Percentiles rank a stretch among this genome's conserved stretches.
Conservation (phyloP, 371 early-diverging fungal genomes). For the Coelomomyces lativittatus region DNA sequence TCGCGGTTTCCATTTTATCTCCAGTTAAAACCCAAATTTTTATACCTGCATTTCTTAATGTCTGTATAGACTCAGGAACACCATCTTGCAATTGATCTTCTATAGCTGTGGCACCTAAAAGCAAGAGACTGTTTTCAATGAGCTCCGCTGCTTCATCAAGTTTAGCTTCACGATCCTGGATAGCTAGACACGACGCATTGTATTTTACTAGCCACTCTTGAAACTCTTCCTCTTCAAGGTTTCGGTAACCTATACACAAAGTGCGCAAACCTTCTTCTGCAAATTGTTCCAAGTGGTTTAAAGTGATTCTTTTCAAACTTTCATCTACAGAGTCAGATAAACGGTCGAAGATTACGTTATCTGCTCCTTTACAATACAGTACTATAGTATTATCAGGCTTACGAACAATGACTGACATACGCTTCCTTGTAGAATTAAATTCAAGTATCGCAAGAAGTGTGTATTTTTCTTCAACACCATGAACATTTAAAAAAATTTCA, state of each 20-base stretch:
- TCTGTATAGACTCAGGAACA: constrained; percentile 63
- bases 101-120: constrained; percentile 77
- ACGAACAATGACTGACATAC: constrained; percentile 62
- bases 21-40: constrained; percentile 90
- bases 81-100: constrained; percentile 81
- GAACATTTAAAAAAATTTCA: constrained; percentile 38
- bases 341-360: constrained; percentile 68
- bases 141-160: constrained; percentile 48
- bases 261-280: constrained; percentile 76
- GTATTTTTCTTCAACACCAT: constrained; percentile 45
- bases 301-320: constrained; percentile 32
- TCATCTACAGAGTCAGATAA: constrained; percentile 40
- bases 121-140: constrained; percentile 50
- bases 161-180: constrained; percentile 51
- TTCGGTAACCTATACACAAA: constrained; percentile 56
- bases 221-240: constrained; percentile 53
- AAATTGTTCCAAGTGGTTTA: constrained; percentile 57
- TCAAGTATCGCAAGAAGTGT: constrained; percentile 54
- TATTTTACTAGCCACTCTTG: constrained; percentile 33
- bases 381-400: constrained; percentile 52
- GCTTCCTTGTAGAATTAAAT: constrained; percentile 63
- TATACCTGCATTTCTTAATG: constrained; percentile 61
- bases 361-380: constrained; percentile 89
- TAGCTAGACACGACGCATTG: constrained; percentile 40
- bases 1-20: constrained; percentile 73